phyloP scores from a whole-genome alignment of 208 protist genomes.

The Leishmania arabica region DNA sequence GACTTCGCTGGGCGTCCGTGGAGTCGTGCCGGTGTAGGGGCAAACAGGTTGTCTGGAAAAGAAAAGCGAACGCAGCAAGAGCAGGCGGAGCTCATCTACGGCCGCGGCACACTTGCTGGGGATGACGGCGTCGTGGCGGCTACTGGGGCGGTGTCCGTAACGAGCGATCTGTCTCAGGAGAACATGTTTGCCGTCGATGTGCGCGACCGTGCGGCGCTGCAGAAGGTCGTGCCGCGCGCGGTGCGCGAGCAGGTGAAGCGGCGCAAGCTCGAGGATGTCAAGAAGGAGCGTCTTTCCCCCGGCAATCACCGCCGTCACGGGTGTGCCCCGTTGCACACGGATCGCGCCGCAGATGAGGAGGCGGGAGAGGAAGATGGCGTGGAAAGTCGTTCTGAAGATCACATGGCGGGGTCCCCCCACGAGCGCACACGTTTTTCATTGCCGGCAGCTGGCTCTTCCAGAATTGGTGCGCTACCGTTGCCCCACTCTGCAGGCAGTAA shows the following conservation, averaged over 20 bases:
- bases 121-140: slow-evolving; percentile 10
- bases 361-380: neutral
- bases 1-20: slow-evolving; percentile 48
- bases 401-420: neutral
- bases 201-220: slow-evolving; percentile 49
- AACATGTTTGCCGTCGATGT: slow-evolving; percentile 36
- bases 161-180: slow-evolving; percentile 9
- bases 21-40: slow-evolving; percentile 72
- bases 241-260: slow-evolving; percentile 32
- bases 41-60: slow-evolving; percentile 39
- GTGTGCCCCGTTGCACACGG: neutral
- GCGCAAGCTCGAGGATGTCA: slow-evolving; percentile 16
- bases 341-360: neutral
- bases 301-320: slow-evolving; percentile 2
- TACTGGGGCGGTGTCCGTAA: neutral
- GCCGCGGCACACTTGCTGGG: slow-evolving; percentile 20
- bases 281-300: slow-evolving; percentile 9
- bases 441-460: neutral
- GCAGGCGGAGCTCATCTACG: slow-evolving; percentile 68
- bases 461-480: neutral
- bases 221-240: slow-evolving; percentile 52
- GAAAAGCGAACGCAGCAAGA: slow-evolving; percentile 66
- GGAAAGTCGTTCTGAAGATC: neutral
- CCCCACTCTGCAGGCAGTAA: neutral
- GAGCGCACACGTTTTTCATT: neutral